These are phyloP conservation scores for Tolypocladium tropicale DNA, from an alignment of 2,329 filamentous ascomycete genomes.

Conservation along the genomic window DNA sequence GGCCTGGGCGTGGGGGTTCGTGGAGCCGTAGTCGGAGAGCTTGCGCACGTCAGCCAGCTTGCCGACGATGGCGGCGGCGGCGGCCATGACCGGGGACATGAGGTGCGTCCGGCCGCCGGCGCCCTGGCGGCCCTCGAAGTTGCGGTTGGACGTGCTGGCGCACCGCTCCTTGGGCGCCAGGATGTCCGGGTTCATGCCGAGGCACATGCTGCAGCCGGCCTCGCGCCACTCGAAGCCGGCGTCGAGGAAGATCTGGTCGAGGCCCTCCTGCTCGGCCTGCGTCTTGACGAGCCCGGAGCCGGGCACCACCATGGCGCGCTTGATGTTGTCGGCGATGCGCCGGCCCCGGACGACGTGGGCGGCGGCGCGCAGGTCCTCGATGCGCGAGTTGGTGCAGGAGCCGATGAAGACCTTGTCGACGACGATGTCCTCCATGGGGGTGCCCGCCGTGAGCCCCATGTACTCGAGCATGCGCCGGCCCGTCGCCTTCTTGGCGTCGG, in stretches of 20 bases:
- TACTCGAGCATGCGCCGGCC: conserved; percentile 82
- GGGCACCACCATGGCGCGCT: conserved; percentile 91
- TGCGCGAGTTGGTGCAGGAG: conserved; percentile 93
- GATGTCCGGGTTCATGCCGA: conserved; percentile 99
- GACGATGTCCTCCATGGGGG: conserved; percentile 80
- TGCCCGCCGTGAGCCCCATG: conserved; percentile 85
- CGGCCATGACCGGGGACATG: conserved; percentile 96
- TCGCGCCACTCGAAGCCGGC: conserved; percentile 98
- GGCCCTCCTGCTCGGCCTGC: conserved; percentile 81
- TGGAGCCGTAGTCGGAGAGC: conserved; percentile 50
- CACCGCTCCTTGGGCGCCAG: conserved; percentile 86
- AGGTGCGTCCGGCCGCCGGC: conserved; percentile 85
- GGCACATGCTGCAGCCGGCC: conserved; percentile 96
- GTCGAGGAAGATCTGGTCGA: conserved; percentile 84
- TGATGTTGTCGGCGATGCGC: conserved; percentile 80
- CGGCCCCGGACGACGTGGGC: conserved; percentile 78
- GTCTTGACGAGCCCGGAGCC: conserved; percentile 91
- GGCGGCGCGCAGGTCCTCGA: conserved; percentile 87
- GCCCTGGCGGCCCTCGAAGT: conserved; percentile 94
- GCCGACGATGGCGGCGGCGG: conserved; percentile 78
- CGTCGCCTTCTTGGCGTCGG: conserved; percentile 68
- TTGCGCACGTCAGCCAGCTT: conserved; percentile 89
- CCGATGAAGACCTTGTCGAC: conserved; percentile 98
- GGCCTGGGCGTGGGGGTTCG: conserved; percentile 50
- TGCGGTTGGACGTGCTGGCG: conserved; percentile 91